These are phyloP conservation scores for Aspergillus caelatus DNA, from an alignment of 2,329 filamentous ascomycete genomes.

Conservation along the genomic window DNA sequence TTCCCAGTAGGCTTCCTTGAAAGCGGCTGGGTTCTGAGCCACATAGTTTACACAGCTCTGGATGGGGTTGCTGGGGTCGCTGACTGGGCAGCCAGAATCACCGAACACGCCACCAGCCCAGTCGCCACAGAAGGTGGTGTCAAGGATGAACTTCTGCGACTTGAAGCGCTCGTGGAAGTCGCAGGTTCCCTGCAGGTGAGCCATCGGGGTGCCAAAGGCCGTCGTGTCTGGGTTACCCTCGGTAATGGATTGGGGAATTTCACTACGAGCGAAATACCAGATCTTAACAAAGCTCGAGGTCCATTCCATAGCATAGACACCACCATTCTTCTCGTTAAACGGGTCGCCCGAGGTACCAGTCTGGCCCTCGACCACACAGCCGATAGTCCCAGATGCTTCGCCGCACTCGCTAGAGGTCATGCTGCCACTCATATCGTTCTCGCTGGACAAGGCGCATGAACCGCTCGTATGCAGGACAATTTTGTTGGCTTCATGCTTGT, in stretches of 20 bases:
- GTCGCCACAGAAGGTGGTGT: constrained; percentile 59
- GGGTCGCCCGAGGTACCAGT: constrained; percentile 52
- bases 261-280: constrained; percentile 54
- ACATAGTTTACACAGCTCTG: constrained; percentile 72
- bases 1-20: constrained; percentile 75
- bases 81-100: constrained; percentile 60
- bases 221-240: constrained; percentile 47
- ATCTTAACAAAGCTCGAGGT: constrained; percentile 51
- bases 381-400: constrained; percentile 40
- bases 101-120: constrained; percentile 55
- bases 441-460: constrained; percentile 47
- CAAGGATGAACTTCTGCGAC: constrained; percentile 49
- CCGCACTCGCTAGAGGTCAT: constrained; percentile 54
- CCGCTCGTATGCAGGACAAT: constrained; percentile 55
- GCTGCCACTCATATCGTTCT: constrained; percentile 51
- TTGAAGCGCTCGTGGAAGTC: constrained; percentile 45
- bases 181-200: constrained; percentile 47
- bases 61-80: constrained; percentile 63
- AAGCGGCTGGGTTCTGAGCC: constrained; percentile 67
- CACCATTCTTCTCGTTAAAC: constrained; percentile 56
- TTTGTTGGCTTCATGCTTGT: constrained; percentile 45
- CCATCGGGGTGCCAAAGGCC: constrained; percentile 51
- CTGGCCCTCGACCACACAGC: constrained; percentile 45
- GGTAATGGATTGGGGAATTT: constrained; percentile 50
- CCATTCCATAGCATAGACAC: constrained; percentile 55